Conservation (phyloP, 169 alveolate species). For the Cyclospora cayetanensis region DNA sequence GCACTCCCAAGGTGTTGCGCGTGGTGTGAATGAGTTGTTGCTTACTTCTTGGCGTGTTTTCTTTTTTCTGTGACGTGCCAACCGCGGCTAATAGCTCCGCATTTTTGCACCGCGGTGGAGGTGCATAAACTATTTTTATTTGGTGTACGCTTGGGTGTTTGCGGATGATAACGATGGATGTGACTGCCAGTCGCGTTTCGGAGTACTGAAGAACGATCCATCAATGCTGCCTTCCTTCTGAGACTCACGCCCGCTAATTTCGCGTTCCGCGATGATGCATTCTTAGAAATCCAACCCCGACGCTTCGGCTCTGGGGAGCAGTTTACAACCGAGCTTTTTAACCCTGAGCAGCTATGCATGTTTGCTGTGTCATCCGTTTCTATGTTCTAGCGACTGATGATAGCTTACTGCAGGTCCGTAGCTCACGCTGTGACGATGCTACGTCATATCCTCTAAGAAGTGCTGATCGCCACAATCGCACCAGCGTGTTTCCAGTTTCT, state of each 20-base stretch:
- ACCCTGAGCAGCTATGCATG: slow-evolving; percentile 8
- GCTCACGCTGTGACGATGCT: slow-evolving; percentile 17
- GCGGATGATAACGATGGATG: slow-evolving; percentile 69
- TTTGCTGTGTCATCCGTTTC: background rate
- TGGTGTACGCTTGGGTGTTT: no score
- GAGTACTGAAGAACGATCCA: slow-evolving; percentile 40
- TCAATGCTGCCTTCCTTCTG: slow-evolving; percentile 73
- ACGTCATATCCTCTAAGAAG: slow-evolving; percentile 62
- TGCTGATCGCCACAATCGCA: background rate
- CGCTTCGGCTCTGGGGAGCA: background rate
- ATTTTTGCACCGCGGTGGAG: no score
- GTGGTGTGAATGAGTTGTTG: no score
- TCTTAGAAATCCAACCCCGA: slow-evolving; percentile 62
- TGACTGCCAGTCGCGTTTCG: background rate
- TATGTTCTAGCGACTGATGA: background rate
- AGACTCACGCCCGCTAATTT: background rate
- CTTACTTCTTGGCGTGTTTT: no score
- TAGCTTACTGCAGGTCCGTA: no score
- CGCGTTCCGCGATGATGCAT: background rate
- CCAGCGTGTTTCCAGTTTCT: background rate
- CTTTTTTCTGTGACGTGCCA: no score
- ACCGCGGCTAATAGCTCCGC: no score
- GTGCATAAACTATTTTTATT: no score
- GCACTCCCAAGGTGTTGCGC: no score
- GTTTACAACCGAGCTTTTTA: slow-evolving; percentile 62